Percentiles rank a stretch among this genome's conserved stretches.
phyloP scores from a whole-genome alignment of 306 rosid species.

The Boehmeria nivea region DNA sequence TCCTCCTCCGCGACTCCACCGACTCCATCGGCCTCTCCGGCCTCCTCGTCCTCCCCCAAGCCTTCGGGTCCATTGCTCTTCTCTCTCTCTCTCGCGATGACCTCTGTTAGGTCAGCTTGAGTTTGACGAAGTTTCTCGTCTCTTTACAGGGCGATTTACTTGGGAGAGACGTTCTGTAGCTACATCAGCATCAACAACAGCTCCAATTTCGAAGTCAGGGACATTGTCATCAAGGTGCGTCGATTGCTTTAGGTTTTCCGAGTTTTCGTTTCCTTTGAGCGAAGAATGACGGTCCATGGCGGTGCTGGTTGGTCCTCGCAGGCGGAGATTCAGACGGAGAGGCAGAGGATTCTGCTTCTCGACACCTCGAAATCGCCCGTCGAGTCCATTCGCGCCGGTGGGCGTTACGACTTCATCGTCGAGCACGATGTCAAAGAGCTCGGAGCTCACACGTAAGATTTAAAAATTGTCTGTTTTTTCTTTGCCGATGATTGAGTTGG shows the following conservation, averaged over 20 bases:
- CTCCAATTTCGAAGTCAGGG: constrained; percentile 82
- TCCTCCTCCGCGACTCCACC: constrained; percentile 66
- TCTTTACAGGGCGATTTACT: constrained; percentile 70
- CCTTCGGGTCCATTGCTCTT: constrained; percentile 55
- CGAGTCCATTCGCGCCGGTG: constrained; percentile 84
- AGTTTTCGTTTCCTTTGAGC: background rate
- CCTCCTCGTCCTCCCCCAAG: constrained; percentile 96
- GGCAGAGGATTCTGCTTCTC: constrained; percentile 81
- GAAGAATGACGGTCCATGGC: background rate
- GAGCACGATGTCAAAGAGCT: constrained; percentile 97
- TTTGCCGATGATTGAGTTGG: background rate
- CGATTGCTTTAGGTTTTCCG: background rate
- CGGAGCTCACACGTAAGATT: constrained; percentile 91
- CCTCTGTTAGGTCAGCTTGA: background rate
- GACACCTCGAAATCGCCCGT: constrained; percentile 91
- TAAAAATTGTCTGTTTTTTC: background rate
- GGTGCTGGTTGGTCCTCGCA: constrained; percentile 15
- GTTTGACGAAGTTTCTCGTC: too few species aligned
- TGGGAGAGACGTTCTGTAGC: constrained; percentile 97
- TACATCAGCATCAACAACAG: constrained; percentile 89
- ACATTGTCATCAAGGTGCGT: constrained; percentile 66
- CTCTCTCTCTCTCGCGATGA: background rate
- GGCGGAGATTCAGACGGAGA: constrained; percentile 98
- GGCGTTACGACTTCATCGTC: constrained; percentile 93
- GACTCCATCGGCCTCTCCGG: constrained; percentile 89